These are phyloP conservation scores for Penicillium subrubescens DNA, from an alignment of 495 filamentous ascomycete genomes.

Conservation along the genomic window DNA sequence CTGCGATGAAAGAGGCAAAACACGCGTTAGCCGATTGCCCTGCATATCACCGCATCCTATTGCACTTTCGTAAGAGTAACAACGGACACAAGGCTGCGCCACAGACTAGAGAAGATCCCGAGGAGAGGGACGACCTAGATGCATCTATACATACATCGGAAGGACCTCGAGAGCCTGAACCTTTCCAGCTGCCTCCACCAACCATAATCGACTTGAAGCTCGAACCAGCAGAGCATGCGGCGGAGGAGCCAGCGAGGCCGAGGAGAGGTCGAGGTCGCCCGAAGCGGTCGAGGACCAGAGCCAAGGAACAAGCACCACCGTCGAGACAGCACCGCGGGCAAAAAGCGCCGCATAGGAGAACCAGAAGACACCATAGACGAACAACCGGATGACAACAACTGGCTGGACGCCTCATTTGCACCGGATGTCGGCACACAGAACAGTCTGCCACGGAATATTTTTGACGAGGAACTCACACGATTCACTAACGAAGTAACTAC, in stretches of 20 bases:
- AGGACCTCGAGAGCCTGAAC: background rate
- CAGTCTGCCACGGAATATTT: no score
- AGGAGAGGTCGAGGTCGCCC: conserved; percentile 7
- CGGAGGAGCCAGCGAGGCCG: no score
- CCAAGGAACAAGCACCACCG: conserved; percentile 8
- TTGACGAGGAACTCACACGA: conserved; percentile 3
- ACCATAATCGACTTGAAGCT: background rate
- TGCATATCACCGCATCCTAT: conserved; percentile 8
- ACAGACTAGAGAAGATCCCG: background rate
- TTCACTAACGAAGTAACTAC: conserved; percentile 4
- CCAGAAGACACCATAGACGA: conserved; percentile 3
- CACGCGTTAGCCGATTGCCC: conserved; percentile 9
- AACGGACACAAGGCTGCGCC: background rate
- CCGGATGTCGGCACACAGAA: no score
- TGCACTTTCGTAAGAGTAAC: background rate
- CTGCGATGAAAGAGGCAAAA: conserved; percentile 10
- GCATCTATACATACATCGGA: background rate
- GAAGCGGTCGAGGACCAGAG: background rate
- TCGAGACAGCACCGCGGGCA: conserved; percentile 2
- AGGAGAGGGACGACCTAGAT: background rate
- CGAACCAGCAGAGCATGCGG: background rate
- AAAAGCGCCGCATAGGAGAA: conserved; percentile 7
- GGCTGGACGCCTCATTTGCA: conserved; percentile 1
- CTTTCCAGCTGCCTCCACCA: background rate
- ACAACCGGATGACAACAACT: conserved; percentile 4